Evolutionary conservation across 495 filamentous ascomycete genomes (phyloP).

Genomic region (Pyronema domesticum): DNA sequence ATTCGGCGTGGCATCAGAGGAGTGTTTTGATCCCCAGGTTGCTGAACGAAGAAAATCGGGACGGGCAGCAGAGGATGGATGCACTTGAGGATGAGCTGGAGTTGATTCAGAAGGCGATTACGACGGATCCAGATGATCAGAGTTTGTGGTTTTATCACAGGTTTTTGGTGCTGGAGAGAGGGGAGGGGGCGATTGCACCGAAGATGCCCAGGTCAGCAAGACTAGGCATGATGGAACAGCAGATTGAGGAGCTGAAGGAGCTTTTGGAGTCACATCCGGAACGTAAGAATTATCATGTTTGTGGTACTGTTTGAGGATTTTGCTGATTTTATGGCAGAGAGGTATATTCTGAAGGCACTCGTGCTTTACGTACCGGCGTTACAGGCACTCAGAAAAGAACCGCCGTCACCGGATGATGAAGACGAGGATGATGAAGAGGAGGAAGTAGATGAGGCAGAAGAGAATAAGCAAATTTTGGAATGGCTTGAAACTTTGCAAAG

Average conservation of each 20-base stretch:
- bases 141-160: conserved; percentile 94
- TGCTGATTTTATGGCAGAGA: conserved; percentile 19
- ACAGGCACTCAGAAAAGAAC: conserved; percentile 29
- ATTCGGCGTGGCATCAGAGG: conserved; percentile 89
- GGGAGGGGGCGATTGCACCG: conserved; percentile 35
- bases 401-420: conserved; percentile 10
- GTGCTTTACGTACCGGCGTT: conserved; percentile 42
- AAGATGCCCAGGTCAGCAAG: conserved; percentile 45
- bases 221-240: conserved; percentile 33
- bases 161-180: conserved; percentile 42
- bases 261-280: conserved; percentile 58
- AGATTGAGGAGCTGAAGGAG: conserved; percentile 52
- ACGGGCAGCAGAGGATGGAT: conserved; percentile 38
- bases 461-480: conserved; percentile 32
- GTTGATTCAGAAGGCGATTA: conserved; percentile 55
- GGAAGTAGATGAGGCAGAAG: conserved; percentile 25
- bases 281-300: conserved; percentile 21
- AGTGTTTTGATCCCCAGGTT: conserved; percentile 63
- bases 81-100: conserved; percentile 65
- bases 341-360: conserved; percentile 64
- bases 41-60: conserved; percentile 48
- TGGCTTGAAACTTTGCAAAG: conserved; percentile 49
- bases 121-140: conserved; percentile 77
- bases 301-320: background rate
- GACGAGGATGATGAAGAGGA: conserved; percentile 26